Percentiles rank a stretch among this genome's conserved stretches.
Conservation (phyloP, 768 basidiomycete species). For the Trametes sanguinea region DNA sequence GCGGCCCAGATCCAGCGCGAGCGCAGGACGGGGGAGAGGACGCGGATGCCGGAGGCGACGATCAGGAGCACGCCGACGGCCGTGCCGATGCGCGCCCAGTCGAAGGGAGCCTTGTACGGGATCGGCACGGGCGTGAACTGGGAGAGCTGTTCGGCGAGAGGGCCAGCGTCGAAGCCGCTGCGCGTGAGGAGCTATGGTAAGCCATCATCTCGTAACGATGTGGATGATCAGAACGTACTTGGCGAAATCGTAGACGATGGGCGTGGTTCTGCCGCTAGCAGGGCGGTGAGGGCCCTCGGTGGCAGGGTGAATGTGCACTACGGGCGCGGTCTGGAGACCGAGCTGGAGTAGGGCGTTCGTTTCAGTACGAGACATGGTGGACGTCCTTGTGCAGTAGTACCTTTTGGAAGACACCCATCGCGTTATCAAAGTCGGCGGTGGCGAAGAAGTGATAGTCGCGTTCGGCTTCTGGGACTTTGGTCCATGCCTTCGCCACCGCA, state of each 20-base stretch:
- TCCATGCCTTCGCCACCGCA: conserved; percentile 86
- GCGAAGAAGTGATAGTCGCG: conserved; percentile 91
- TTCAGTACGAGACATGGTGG: not conserved
- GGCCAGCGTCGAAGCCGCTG: conserved; percentile 83
- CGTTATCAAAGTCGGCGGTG: conserved; percentile 84
- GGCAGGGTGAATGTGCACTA: conserved; percentile 76
- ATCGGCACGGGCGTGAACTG: conserved; percentile 76
- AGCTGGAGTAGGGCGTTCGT: conserved; percentile 51
- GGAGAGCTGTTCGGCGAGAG: conserved; percentile 76
- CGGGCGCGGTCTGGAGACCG: conserved; percentile 80
- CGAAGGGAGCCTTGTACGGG: conserved; percentile 78
- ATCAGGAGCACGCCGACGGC: conserved; percentile 48
- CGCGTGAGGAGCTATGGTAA: not conserved
- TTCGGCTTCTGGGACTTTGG: conserved; percentile 54
- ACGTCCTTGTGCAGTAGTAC: conserved; percentile 39
- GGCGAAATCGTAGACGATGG: conserved; percentile 77
- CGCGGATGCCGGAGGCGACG: conserved; percentile 53
- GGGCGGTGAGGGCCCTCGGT: conserved; percentile 67
- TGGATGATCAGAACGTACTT: conserved; percentile 46
- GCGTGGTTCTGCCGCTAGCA: conserved; percentile 54
- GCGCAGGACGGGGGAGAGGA: conserved; percentile 62
- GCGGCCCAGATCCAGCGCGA: conserved; percentile 81
- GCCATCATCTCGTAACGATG: not conserved
- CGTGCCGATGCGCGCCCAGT: conserved; percentile 62
- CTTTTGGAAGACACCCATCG: conserved; percentile 75